Conservation (phyloP, 2,329 filamentous ascomycete genomes). For the Leptographium procerum region DNA sequence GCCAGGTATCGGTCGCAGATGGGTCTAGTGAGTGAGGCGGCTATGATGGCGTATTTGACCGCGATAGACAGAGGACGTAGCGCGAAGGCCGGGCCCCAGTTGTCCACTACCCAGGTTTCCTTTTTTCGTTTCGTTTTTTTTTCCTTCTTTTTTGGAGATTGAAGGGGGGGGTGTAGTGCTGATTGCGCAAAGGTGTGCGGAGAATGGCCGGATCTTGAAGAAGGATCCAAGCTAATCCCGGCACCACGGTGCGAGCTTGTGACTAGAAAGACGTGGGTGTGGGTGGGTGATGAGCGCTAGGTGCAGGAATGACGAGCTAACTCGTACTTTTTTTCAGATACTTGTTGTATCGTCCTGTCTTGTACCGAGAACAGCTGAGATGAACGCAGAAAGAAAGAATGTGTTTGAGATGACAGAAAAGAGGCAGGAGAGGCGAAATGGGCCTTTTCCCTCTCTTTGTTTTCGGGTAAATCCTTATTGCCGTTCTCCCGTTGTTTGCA, state of each 20-base stretch:
- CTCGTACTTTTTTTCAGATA: neutral
- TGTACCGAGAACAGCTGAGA: neutral
- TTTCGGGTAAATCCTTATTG: neutral
- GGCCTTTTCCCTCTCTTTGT: neutral
- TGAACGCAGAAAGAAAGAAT: neutral
- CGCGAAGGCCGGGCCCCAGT: conserved; percentile 14
- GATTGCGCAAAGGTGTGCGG: conserved; percentile 9
- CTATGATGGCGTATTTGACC: conserved; percentile 26
- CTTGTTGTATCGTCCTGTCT: neutral
- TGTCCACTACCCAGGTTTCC: conserved; percentile 5
- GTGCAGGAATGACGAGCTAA: neutral
- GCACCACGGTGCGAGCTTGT: conserved; percentile 9
- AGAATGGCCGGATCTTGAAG: conserved; percentile 9
- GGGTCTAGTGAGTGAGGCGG: conserved; percentile 16
- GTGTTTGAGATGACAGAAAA: neutral
- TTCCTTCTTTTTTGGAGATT: conserved; percentile 7
- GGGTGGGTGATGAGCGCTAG: neutral
- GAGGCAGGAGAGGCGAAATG: neutral
- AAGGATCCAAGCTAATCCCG: conserved; percentile 4
- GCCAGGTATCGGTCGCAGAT: neutral
- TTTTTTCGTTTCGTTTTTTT: conserved; percentile 2
- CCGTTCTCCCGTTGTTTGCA: neutral
- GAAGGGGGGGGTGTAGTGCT: conserved; percentile 2
- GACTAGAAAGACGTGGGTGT: conserved; percentile 2
- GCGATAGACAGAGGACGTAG: conserved; percentile 19